Evolutionary conservation across 2,329 filamentous ascomycete species (phyloP).

Genomic region (Tolypocladium endophyticum): DNA sequence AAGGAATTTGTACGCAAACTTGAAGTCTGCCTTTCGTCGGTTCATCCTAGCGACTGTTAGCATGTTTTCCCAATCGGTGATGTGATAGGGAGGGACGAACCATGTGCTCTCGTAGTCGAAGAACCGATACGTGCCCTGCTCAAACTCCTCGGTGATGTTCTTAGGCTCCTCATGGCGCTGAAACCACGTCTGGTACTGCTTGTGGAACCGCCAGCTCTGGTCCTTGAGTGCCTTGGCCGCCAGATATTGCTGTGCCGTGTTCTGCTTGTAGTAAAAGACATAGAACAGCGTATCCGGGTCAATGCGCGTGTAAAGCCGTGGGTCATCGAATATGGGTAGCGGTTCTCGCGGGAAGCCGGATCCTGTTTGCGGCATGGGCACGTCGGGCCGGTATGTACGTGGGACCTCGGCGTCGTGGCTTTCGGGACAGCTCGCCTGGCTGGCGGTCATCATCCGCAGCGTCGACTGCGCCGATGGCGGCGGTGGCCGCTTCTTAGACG

Average conservation of each 20-base stretch:
- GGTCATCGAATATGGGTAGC: slow-evolving; percentile 85
- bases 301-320: slow-evolving; percentile 74
- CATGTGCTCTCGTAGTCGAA: slow-evolving; percentile 99
- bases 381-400: slow-evolving; percentile 73
- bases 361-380: slow-evolving; percentile 62
- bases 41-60: slow-evolving; percentile 71
- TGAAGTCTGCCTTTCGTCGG: slow-evolving; percentile 92
- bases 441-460: slow-evolving; percentile 64
- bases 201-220: slow-evolving; percentile 98
- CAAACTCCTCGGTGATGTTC: slow-evolving; percentile 95
- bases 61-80: not conserved
- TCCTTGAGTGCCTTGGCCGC: slow-evolving; percentile 95
- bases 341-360: slow-evolving; percentile 88
- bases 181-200: slow-evolving; percentile 99
- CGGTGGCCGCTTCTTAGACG: slow-evolving; percentile 59
- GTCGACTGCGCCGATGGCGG: slow-evolving; percentile 54
- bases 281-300: slow-evolving; percentile 97
- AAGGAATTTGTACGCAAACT: slow-evolving; percentile 95
- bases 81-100: slow-evolving; percentile 40
- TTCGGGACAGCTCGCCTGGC: slow-evolving; percentile 64
- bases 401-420: slow-evolving; percentile 71
- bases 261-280: slow-evolving; percentile 97
- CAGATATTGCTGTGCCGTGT: slow-evolving; percentile 88
- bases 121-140: slow-evolving; percentile 97
- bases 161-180: slow-evolving; percentile 97